Conservation (phyloP, 805 yeast species). For the Tetrapisispora taiwanensis region DNA sequence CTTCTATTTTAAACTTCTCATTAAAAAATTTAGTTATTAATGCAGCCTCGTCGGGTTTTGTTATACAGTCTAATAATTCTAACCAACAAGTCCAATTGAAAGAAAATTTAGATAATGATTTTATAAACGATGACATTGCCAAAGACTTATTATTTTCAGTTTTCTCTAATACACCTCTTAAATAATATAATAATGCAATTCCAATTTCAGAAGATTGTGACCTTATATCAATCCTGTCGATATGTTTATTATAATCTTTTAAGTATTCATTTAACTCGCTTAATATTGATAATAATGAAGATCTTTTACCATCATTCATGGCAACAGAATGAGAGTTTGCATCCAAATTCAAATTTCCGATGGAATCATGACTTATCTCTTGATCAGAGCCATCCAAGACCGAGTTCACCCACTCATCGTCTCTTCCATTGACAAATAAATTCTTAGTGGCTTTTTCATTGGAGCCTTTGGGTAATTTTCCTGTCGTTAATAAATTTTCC, state of each 20-base stretch:
- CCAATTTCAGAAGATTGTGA: conserved; percentile 12
- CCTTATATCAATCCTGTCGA: background rate
- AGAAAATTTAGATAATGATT: conserved; percentile 60
- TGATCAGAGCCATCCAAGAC: conserved; percentile 5
- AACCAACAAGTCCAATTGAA: conserved; percentile 93
- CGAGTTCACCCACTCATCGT: background rate
- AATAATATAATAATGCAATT: conserved; percentile 53
- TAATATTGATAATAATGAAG: conserved; percentile 28
- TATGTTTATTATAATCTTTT: conserved; percentile 2
- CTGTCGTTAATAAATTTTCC: conserved; percentile 50
- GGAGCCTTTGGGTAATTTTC: conserved; percentile 12
- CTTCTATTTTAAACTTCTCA: conserved; percentile 15
- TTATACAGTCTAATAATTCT: conserved; percentile 56
- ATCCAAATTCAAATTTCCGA: background rate
- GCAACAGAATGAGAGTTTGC: background rate
- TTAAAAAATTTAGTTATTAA: conserved; percentile 32
- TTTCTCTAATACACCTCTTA: conserved; percentile 60
- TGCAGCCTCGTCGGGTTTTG: conserved; percentile 52
- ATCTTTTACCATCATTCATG: conserved; percentile 17
- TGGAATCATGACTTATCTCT: background rate
- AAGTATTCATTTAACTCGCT: conserved; percentile 32
- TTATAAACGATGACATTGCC: conserved; percentile 54
- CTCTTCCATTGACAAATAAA: background rate
- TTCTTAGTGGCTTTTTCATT: conserved; percentile 5
- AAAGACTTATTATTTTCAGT: conserved; percentile 42